Base-by-base conservation (phyloP, 768 basidiomycete species). In the Lentinula boryana region DNA sequence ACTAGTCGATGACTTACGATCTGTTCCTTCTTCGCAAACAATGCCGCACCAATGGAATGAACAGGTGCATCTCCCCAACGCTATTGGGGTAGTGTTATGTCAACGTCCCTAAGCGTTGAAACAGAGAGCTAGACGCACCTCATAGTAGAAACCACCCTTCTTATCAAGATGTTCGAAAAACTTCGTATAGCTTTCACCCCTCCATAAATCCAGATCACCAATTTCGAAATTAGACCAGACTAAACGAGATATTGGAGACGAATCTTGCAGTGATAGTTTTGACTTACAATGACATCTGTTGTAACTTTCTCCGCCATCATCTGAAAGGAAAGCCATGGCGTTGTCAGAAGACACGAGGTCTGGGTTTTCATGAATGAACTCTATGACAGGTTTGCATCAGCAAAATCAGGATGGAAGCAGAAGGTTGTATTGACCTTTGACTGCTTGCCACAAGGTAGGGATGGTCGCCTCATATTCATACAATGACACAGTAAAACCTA, bases 201-300 rank as follows among this genome's bases (percentile, higher is more conserved):
- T 80, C 91, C 91, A 95, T 62, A 95, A 83, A 62, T 91, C 86
- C 62, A 95, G 80, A 67, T 86, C 81, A 5, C 80, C 94, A 62
- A 97, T 96, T 71, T 96, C 94, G 67, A 96, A 96, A 72, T 95
- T 97, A 65, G 87, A 91, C 93, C 93, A 95, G 77, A 92, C 91
- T 92, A 58, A 5, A 21, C 13, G 33, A n/a, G 23, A 18, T 35
- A 18, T 41, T 23, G 35, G 33, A 27, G 4, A 13, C 8, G 21
- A 8, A 3, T 48, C 5, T 23, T 7, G 32, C 7, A n/a, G 18
- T 8, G 27, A 33, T 13, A 21, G n/a, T 12, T 33, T 8, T 38
- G 31, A 71, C 79, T 67, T 60, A 88, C 86, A 90, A 68, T 89
- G 88, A 67, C 89, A 93, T 59, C 83, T 78, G 69, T 89, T 92